phyloP scores from a whole-genome alignment of 2,329 filamentous ascomycete species.

The Colletotrichum navitas region DNA sequence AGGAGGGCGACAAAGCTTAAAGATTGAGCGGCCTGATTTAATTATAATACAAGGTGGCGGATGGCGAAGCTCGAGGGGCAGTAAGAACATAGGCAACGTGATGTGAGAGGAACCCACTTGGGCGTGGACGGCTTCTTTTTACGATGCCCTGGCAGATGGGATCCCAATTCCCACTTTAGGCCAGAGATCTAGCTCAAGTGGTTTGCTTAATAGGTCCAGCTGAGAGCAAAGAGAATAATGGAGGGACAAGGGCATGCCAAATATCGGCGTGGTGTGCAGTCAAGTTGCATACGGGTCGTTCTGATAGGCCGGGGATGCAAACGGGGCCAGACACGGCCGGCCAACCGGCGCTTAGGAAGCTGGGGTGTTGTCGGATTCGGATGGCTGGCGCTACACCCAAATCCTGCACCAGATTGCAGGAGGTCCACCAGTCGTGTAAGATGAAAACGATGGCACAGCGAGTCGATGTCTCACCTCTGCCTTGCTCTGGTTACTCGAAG shows the following conservation, averaged over 20 bases:
- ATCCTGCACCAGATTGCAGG: conserved; percentile 54
- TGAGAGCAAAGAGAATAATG: conserved; percentile 30
- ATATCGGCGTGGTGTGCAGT: conserved; percentile 49
- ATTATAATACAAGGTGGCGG: conserved; percentile 34
- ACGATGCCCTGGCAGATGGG: conserved; percentile 7
- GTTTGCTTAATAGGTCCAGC: conserved; percentile 40
- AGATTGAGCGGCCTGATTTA: conserved; percentile 39
- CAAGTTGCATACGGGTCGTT: conserved; percentile 48
- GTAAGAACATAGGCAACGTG: background rate
- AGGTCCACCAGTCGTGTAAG: conserved; percentile 57
- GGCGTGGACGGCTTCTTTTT: conserved; percentile 30
- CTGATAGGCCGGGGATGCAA: conserved; percentile 59
- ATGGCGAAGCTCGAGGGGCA: conserved; percentile 16
- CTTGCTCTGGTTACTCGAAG: conserved; percentile 52
- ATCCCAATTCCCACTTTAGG: conserved; percentile 28
- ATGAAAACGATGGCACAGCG: conserved; percentile 56
- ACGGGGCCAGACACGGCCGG: conserved; percentile 47
- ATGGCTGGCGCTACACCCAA: conserved; percentile 59
- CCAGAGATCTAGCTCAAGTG: conserved; percentile 25
- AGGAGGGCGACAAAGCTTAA: conserved; percentile 28
- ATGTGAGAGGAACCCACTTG: conserved; percentile 22
- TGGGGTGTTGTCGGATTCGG: conserved; percentile 56
- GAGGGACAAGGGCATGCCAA: conserved; percentile 41
- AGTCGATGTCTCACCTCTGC: conserved; percentile 62
- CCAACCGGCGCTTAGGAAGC: conserved; percentile 64